Percentiles rank a stretch among this genome's conserved stretches.
These are phyloP conservation scores for Wickerhamomyces sp. DNA, from an alignment of 1,139 yeast species.

Conservation along the genomic window DNA sequence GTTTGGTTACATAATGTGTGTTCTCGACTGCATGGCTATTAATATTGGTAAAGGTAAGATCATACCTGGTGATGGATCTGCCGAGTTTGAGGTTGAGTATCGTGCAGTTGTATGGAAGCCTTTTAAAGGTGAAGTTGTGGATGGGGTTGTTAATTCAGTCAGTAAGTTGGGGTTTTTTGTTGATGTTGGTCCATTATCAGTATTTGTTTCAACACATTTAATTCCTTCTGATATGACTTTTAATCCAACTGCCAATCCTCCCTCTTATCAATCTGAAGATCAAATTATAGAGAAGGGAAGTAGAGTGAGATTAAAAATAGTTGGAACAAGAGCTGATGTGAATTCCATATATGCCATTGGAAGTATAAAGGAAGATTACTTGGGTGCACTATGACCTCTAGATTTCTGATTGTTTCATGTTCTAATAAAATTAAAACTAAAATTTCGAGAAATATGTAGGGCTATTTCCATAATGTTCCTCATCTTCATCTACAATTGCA, in stretches of 20 bases:
- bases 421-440: too few relatives aligned
- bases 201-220: slow-evolving; percentile 89
- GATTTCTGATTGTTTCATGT: neutral
- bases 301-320: slow-evolving; percentile 88
- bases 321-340: slow-evolving; percentile 96
- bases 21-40: slow-evolving; percentile 87
- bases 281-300: slow-evolving; percentile 94
- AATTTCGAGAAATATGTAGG: too few relatives aligned
- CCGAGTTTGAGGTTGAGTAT: slow-evolving; percentile 94
- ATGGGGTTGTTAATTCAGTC: slow-evolving; percentile 91
- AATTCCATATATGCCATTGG: slow-evolving; percentile 97
- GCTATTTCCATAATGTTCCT: too few relatives aligned
- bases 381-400: slow-evolving; percentile 56
- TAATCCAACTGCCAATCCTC: slow-evolving; percentile 95
- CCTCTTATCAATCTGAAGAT: slow-evolving; percentile 95
- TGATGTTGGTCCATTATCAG: slow-evolving; percentile 95
- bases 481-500: too few relatives aligned
- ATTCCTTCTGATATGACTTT: slow-evolving; percentile 93
- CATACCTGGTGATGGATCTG: slow-evolving; percentile 86
- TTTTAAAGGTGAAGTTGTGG: slow-evolving; percentile 97
- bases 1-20: slow-evolving; percentile 96
- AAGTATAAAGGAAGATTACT: slow-evolving; percentile 92
- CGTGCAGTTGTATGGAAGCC: slow-evolving; percentile 98
- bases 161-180: slow-evolving; percentile 97
- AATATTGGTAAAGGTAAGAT: slow-evolving; percentile 95